Percentiles rank a stretch among this genome's conserved stretches.
These are phyloP conservation scores for Hymenoscyphus salicellus DNA, from an alignment of 2,329 filamentous ascomycete genomes.

Conservation along the genomic window DNA sequence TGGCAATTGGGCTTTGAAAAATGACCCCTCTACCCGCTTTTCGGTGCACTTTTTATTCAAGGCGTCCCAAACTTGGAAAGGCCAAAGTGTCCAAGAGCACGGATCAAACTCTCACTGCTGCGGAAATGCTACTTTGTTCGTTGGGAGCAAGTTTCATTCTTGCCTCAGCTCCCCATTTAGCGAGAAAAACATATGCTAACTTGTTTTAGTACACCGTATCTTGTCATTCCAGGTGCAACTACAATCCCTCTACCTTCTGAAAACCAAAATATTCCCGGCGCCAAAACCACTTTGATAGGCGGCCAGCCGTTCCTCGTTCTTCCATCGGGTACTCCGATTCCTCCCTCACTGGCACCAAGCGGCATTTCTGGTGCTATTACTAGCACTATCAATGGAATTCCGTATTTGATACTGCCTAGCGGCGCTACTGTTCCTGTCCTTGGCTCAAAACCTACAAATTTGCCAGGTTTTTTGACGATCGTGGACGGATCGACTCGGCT, in stretches of 20 bases:
- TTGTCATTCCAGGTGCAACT: too few relatives aligned
- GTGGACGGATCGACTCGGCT: too few relatives aligned
- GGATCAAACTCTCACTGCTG: too few relatives aligned
- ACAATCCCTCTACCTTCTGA: too few relatives aligned
- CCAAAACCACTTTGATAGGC: conserved; percentile 5
- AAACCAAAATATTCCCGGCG: too few relatives aligned
- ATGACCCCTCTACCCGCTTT: too few relatives aligned
- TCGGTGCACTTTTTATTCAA: background rate
- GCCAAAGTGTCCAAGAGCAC: too few relatives aligned
- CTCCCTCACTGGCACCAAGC: conserved; percentile 14
- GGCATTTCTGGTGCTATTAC: conserved; percentile 16
- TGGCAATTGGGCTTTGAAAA: too few relatives aligned
- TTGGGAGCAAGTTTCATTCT: too few relatives aligned
- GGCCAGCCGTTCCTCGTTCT: conserved; percentile 14
- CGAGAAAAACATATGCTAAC: conserved; percentile 3
- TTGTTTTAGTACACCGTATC: too few relatives aligned
- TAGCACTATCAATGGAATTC: conserved; percentile 18
- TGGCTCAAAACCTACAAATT: background rate
- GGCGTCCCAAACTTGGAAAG: background rate
- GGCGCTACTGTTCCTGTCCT: conserved; percentile 14
- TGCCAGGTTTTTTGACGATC: background rate
- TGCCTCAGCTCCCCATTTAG: too few relatives aligned
- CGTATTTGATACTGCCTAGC: conserved; percentile 17
- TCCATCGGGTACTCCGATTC: conserved; percentile 16
- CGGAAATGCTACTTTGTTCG: too few relatives aligned